Evolutionary conservation across 495 filamentous ascomycete genomes (phyloP), one percentile per base, ranked within the genome.

Genomic region (Penicillium bovifimosum): DNA sequence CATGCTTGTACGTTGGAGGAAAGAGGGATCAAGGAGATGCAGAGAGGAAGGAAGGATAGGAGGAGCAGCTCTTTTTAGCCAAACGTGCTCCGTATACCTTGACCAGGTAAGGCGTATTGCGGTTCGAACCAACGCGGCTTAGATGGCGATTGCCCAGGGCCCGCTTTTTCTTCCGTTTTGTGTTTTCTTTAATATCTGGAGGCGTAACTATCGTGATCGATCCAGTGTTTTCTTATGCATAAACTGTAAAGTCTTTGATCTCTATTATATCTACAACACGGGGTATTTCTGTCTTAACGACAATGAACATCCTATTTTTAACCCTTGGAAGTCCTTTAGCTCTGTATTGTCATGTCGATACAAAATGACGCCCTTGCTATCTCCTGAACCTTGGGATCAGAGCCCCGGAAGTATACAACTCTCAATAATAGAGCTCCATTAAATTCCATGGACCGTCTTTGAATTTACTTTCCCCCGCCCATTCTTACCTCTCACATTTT

Each of bases 101-200:
- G 33, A 24, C 17, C 18, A 24, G 20, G 31, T 35, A 35, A 28
- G 38, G 26, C 28, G 59, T 56, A 59, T 62, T 62, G 59, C 45
- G 53, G 59, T 62, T 51, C 56, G 46, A 55, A 62, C 59, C 56
- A 24, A 59, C 41, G 52, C 53, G 47, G 56, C 43, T 47, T 45
- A 33, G 48, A 47, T 55, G 56, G 34, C 34, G 34, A 55, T 59
- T 39, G 41, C 28, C 27, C 20, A 24, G 26, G 34, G 53, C 50
- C 54, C 58, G 54, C 53, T 60, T 56, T 60, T 60, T 40, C 33
- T 13, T 28, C 17, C 17, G 3, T 24, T 24, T 24, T 4, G 20
- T 35, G 11, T 27, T 38, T 47, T 16, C 33, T 28, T 48, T 35
- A 9, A 14, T 24, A 13, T n/a, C 5, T 38, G 26, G 5, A 9